Evolutionary conservation across 345 rosid genomes (phyloP).

Genomic region (Euphorbia peplus): DNA sequence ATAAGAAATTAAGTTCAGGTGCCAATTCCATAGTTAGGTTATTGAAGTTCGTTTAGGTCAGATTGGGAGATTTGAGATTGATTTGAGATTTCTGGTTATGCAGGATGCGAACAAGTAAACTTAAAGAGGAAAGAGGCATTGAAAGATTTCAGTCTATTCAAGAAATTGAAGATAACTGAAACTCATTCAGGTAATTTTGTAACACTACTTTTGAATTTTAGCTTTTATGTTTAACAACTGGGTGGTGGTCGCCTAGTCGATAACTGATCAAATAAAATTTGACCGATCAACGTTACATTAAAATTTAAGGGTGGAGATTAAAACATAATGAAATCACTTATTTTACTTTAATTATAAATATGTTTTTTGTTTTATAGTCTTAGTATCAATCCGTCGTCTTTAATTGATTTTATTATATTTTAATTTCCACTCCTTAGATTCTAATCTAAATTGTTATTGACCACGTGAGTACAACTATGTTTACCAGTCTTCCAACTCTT

Average conservation of each 20-base stretch:
- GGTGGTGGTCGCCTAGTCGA: too few relatives aligned
- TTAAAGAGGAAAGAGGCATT: constrained; percentile 48
- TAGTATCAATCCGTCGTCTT: too few relatives aligned
- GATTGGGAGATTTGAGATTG: not conserved
- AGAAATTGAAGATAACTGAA: constrained; percentile 53
- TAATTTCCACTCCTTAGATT: too few relatives aligned
- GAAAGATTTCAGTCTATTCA: constrained; percentile 38
- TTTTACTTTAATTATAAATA: too few relatives aligned
- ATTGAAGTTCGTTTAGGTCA: not conserved
- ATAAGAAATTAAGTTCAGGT: constrained; percentile 53
- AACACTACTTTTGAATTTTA: not conserved
- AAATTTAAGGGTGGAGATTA: too few relatives aligned
- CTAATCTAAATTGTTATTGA: too few relatives aligned
- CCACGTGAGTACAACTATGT: too few relatives aligned
- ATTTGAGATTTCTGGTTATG: not conserved
- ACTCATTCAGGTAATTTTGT: constrained; percentile 22
- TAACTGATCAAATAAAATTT: too few relatives aligned
- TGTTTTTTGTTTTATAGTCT: too few relatives aligned
- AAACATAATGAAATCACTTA: too few relatives aligned
- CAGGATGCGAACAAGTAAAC: constrained; percentile 26
- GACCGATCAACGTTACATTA: too few relatives aligned
- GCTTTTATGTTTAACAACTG: not conserved
- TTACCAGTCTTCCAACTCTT: not conserved
- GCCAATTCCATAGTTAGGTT: not conserved
- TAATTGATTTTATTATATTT: too few relatives aligned